Conservation (phyloP, 352 stramenopile genomes). For the Phytophthora pini region DNA sequence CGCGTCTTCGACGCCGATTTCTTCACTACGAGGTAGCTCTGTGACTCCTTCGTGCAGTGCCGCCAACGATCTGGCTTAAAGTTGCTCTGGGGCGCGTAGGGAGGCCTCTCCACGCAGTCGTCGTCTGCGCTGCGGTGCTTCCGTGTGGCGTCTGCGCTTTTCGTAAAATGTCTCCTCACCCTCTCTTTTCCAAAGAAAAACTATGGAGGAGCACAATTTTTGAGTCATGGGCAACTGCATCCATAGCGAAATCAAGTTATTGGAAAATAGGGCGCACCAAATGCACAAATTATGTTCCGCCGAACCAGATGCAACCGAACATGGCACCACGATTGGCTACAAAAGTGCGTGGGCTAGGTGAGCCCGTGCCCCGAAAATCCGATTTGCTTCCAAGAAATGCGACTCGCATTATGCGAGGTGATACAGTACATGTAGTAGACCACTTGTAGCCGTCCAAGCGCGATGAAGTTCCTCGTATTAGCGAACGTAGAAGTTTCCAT, state of each 20-base stretch:
- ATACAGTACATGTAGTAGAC: too few species aligned
- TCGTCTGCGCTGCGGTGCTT: slow-evolving; percentile 1
- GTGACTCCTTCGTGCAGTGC: slow-evolving; percentile 9
- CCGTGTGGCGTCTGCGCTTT: slow-evolving; percentile 23
- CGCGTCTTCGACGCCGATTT: slow-evolving; percentile 18
- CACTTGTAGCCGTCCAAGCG: too few species aligned
- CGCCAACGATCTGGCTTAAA: not conserved
- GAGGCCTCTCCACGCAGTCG: slow-evolving; percentile 7
- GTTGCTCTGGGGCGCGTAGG: slow-evolving; percentile 1
- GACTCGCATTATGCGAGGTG: too few species aligned
- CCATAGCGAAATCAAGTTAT: slow-evolving; percentile 20
- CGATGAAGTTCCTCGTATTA: not conserved
- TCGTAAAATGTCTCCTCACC: slow-evolving; percentile 20
- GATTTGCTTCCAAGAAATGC: not conserved
- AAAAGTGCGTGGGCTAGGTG: slow-evolving; percentile 23
- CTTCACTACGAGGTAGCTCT: slow-evolving; percentile 22
- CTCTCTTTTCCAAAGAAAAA: slow-evolving; percentile 27
- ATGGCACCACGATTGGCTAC: slow-evolving; percentile 10
- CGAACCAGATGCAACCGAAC: slow-evolving; percentile 18
- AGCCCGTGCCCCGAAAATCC: slow-evolving; percentile 9
- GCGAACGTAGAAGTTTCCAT: too few species aligned
- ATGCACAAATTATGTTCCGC: slow-evolving; percentile 22
- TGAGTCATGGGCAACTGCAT: slow-evolving; percentile 10
- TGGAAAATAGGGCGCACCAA: slow-evolving; percentile 11
- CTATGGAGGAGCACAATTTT: slow-evolving; percentile 14